Percentiles rank a stretch among this genome's conserved stretches.
These are phyloP conservation scores for Chlorella variabilis DNA, from an alignment of 163 green algal species.

Conservation along the genomic window DNA sequence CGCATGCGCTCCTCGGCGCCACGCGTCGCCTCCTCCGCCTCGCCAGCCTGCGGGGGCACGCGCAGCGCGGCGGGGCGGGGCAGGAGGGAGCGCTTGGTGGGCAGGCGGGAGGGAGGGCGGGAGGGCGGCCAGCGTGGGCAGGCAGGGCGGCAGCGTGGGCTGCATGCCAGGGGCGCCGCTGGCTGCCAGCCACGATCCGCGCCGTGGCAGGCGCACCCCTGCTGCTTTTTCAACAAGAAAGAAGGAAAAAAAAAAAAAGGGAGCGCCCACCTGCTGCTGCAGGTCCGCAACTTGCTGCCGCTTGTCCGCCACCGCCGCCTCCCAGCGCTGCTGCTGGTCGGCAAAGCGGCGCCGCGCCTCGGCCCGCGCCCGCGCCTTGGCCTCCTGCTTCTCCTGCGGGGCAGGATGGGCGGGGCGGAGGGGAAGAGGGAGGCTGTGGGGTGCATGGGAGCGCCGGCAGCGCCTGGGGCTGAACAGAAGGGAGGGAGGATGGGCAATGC, in stretches of 20 bases:
- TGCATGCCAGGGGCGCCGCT: too few relatives aligned
- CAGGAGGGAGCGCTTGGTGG: not conserved
- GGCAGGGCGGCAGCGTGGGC: too few relatives aligned
- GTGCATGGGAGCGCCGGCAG: too few relatives aligned
- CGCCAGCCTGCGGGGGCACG: not conserved
- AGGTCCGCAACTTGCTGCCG: conserved; percentile 27
- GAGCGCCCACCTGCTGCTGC: conserved; percentile 11
- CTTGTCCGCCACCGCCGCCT: conserved; percentile 40
- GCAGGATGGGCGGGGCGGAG: not conserved
- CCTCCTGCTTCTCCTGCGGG: conserved; percentile 23
- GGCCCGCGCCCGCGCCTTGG: conserved; percentile 1
- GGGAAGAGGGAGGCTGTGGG: too few relatives aligned
- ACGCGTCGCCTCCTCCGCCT: conserved; percentile 1
- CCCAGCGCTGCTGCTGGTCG: conserved; percentile 34
- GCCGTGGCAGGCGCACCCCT: too few relatives aligned
- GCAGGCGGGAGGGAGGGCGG: not conserved
- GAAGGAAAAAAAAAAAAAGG: too few relatives aligned
- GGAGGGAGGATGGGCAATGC: too few relatives aligned
- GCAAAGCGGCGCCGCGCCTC: conserved; percentile 36
- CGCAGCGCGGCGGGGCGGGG: not conserved
- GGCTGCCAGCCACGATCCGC: too few relatives aligned
- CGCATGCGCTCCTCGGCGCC: conserved; percentile 8
- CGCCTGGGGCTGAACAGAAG: too few relatives aligned
- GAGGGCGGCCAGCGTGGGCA: too few relatives aligned
- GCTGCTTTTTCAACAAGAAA: too few relatives aligned